Conservation (phyloP, 2,329 filamentous ascomycete genomes). For the Trichoderma citrinoviride region DNA sequence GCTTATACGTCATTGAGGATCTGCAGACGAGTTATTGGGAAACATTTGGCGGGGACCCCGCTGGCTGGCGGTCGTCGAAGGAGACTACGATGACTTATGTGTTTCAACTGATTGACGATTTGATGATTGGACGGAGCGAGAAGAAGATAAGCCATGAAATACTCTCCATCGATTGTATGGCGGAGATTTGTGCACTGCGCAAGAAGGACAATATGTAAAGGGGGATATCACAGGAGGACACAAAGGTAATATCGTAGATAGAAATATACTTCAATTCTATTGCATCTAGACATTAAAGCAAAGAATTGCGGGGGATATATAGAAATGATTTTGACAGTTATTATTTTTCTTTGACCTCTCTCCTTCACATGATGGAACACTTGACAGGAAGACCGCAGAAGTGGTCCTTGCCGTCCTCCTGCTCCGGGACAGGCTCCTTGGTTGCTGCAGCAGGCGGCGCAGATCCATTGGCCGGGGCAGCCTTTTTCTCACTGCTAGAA, state of each 20-base stretch:
- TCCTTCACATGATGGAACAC: constrained; percentile 61
- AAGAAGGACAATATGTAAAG: constrained; percentile 26
- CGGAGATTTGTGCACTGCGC: constrained; percentile 31
- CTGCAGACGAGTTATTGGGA: constrained; percentile 33
- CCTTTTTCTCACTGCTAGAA: constrained; percentile 23
- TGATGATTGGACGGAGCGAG: constrained; percentile 25
- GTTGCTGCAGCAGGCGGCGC: constrained; percentile 23
- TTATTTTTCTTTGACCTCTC: not conserved
- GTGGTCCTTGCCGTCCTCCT: constrained; percentile 48
- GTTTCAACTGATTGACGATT: constrained; percentile 30
- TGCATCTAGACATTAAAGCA: constrained; percentile 11
- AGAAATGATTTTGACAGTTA: constrained; percentile 2
- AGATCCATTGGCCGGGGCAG: constrained; percentile 27
- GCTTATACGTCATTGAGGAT: constrained; percentile 38
- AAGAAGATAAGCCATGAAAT: constrained; percentile 29
- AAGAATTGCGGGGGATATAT: constrained; percentile 1
- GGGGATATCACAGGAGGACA: not conserved
- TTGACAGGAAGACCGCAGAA: constrained; percentile 74
- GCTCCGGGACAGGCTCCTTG: constrained; percentile 9
- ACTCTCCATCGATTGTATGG: constrained; percentile 32
- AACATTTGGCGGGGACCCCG: constrained; percentile 29
- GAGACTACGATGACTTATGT: constrained; percentile 32
- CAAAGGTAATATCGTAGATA: not conserved
- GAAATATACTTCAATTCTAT: not conserved
- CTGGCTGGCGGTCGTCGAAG: constrained; percentile 25